Conservation (phyloP, 768 basidiomycete species). For the Collybiopsis luxurians region DNA sequence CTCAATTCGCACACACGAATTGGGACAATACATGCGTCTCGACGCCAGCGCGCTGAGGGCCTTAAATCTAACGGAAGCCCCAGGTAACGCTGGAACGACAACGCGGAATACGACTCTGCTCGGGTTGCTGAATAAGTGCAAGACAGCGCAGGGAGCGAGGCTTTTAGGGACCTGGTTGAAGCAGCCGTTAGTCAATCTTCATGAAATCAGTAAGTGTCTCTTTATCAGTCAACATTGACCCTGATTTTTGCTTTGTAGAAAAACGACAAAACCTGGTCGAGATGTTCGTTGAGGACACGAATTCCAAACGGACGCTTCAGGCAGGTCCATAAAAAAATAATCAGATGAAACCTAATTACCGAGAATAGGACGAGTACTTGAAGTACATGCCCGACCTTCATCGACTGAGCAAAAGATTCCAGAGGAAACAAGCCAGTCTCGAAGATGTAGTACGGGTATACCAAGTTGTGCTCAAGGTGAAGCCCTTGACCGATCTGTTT, state of each 20-base stretch:
- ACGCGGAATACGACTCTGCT: conserved; percentile 85
- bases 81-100: conserved; percentile 54
- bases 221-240: not conserved
- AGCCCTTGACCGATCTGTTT: not conserved
- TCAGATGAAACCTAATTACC: not conserved
- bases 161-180: conserved; percentile 91
- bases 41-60: conserved; percentile 94
- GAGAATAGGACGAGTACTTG: conserved; percentile 81
- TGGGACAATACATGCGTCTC: conserved; percentile 92
- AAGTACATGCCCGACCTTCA: conserved; percentile 93
- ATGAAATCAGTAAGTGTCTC: conserved; percentile 76
- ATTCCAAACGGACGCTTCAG: conserved; percentile 69
- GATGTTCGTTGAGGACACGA: conserved; percentile 76
- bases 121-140: conserved; percentile 91
- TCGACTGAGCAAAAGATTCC: conserved; percentile 88
- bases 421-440: conserved; percentile 76
- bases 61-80: conserved; percentile 76
- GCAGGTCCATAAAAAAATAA: conserved; percentile 32
- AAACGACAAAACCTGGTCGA: conserved; percentile 89
- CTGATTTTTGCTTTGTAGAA: conserved; percentile 37
- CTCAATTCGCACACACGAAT: conserved; percentile 81
- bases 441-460: conserved; percentile 97
- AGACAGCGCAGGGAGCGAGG: conserved; percentile 91
- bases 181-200: conserved; percentile 91
- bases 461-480: conserved; percentile 76